Percentiles rank a stretch among this genome's conserved stretches.
phyloP scores from a whole-genome alignment of 2,329 filamentous ascomycete genomes.

The Coleophoma crateriformis region DNA sequence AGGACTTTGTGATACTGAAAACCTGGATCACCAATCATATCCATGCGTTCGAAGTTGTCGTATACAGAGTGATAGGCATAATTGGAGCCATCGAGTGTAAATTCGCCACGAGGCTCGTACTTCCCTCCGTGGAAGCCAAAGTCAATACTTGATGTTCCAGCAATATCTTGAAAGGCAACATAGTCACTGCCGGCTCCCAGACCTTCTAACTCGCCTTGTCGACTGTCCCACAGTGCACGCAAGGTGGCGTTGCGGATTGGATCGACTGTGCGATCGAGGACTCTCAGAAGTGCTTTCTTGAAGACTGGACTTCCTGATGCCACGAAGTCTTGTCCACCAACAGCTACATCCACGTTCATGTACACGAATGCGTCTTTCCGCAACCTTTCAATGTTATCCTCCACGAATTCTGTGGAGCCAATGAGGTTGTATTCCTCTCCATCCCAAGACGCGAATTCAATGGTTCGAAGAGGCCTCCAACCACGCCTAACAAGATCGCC shows the following conservation, averaged over 20 bases:
- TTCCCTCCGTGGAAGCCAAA: constrained; percentile 56
- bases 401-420: constrained; percentile 91
- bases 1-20: constrained; percentile 78
- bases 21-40: constrained; percentile 70
- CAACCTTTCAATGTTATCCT: constrained; percentile 70
- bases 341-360: constrained; percentile 82
- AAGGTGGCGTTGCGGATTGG: constrained; percentile 68
- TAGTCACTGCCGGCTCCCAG: constrained; percentile 77
- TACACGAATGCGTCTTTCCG: constrained; percentile 77
- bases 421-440: constrained; percentile 89
- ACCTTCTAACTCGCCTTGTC: constrained; percentile 54
- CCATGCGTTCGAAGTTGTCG: constrained; percentile 86
- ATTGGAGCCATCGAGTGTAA: constrained; percentile 38
- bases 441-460: constrained; percentile 97
- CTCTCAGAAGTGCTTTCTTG: constrained; percentile 62
- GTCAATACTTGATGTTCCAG: constrained; percentile 82
- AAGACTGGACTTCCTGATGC: constrained; percentile 81
- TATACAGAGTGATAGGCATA: constrained; percentile 80
- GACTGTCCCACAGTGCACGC: constrained; percentile 68
- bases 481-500: constrained; percentile 70
- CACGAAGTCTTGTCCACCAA: constrained; percentile 68
- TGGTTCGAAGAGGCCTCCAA: constrained; percentile 89
- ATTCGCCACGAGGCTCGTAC: neutral
- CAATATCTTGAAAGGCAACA: constrained; percentile 85
- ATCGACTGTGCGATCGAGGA: constrained; percentile 70